Conservation (phyloP, 208 protist species). For the Endotrypanum monterogeii region DNA sequence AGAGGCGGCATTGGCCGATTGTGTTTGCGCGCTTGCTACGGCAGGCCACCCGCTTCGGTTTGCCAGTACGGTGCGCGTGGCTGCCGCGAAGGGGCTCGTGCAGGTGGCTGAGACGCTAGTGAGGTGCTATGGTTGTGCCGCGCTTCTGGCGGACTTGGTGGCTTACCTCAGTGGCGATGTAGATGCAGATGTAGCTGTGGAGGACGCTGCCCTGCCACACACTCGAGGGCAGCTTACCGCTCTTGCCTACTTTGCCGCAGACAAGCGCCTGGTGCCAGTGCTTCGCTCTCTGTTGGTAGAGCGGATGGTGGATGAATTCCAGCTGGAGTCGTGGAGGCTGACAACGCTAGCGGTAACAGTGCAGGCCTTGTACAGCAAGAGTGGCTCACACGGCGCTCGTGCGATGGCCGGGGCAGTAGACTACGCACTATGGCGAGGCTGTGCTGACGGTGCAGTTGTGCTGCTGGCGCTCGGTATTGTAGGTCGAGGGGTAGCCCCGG, state of each 20-base stretch:
- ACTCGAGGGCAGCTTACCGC: conserved; percentile 38
- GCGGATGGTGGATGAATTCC: conserved; percentile 27
- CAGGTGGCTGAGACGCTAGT: conserved; percentile 45
- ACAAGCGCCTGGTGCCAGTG: conserved; percentile 31
- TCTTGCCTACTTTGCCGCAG: conserved; percentile 54
- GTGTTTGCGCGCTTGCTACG: conserved; percentile 45
- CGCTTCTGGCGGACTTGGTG: conserved; percentile 51
- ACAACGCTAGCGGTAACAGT: conserved; percentile 26
- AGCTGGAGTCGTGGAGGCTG: conserved; percentile 26
- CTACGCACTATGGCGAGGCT: conserved; percentile 50
- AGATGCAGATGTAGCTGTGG: neutral
- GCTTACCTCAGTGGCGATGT: conserved; percentile 4
- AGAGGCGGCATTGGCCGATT: conserved; percentile 38
- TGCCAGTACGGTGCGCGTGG: conserved; percentile 43
- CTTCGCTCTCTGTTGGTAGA: conserved; percentile 56
- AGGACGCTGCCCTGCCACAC: conserved; percentile 3
- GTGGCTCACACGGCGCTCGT: conserved; percentile 17
- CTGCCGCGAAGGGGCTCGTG: conserved; percentile 42
- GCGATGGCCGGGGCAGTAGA: conserved; percentile 47
- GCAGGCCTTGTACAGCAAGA: conserved; percentile 21
- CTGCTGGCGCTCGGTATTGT: conserved; percentile 54
- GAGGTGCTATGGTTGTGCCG: conserved; percentile 59
- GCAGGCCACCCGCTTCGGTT: conserved; percentile 62
- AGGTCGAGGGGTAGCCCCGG: conserved; percentile 32
- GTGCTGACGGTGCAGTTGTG: conserved; percentile 55